These are phyloP conservation scores for Syncephalastrum sp. DNA, from an alignment of 371 early-diverging fungal genomes.

Conservation along the genomic window DNA sequence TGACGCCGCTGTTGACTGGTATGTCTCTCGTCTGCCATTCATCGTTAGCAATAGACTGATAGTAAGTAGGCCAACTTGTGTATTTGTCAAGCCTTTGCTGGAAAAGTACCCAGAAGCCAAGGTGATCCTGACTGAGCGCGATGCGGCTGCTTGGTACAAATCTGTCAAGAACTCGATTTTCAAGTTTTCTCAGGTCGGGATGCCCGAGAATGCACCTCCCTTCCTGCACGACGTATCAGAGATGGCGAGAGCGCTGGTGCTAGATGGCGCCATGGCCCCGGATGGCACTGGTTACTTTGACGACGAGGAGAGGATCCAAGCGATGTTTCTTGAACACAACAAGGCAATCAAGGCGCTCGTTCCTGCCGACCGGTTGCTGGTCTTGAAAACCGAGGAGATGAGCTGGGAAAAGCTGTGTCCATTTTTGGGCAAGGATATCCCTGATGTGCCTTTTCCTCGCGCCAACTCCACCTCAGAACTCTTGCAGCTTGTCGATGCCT, in stretches of 20 bases:
- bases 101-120: slow-evolving; percentile 31
- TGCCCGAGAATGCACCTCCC: too few species aligned
- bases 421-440: slow-evolving; percentile 13
- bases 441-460: slow-evolving; percentile 11
- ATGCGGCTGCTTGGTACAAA: slow-evolving; percentile 31
- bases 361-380: slow-evolving; percentile 17
- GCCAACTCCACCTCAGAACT: slow-evolving; percentile 9
- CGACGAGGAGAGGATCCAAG: slow-evolving; percentile 20
- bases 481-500: too few species aligned
- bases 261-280: slow-evolving; percentile 16
- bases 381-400: slow-evolving; percentile 3
- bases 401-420: slow-evolving; percentile 18
- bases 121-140: slow-evolving; percentile 25
- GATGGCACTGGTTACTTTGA: slow-evolving; percentile 10
- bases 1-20: background rate
- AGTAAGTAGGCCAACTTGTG: background rate
- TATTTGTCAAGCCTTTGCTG: slow-evolving; percentile 7
- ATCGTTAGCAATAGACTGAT: background rate
- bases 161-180: slow-evolving; percentile 25
- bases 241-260: slow-evolving; percentile 10
- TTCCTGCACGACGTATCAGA: background rate
- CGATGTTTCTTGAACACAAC: slow-evolving; percentile 20
- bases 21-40: background rate
- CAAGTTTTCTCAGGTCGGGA: background rate
- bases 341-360: slow-evolving; percentile 8